These are phyloP conservation scores for Colletotrichum tamarilloi DNA, from an alignment of 2,329 filamentous ascomycete genomes.

Conservation along the genomic window DNA sequence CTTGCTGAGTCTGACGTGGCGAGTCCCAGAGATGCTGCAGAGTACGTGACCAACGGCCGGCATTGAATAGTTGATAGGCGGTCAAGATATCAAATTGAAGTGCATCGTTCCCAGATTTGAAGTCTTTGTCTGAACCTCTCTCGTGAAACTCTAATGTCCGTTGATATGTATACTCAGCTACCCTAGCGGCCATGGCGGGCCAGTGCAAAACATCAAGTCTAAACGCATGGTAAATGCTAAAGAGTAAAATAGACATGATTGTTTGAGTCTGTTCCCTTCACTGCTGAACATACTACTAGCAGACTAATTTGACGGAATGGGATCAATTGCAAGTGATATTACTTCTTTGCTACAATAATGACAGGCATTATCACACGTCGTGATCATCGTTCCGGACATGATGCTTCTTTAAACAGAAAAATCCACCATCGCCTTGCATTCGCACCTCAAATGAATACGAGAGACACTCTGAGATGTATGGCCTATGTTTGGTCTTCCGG, in stretches of 20 bases:
- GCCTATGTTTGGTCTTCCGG: conserved; percentile 45
- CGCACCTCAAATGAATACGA: neutral
- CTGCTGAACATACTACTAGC: too few species aligned
- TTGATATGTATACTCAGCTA: too few species aligned
- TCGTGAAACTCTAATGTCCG: too few species aligned
- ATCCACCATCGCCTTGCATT: neutral
- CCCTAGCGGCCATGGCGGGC: too few species aligned
- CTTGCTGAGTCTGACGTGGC: neutral
- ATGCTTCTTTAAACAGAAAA: neutral
- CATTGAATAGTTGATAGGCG: neutral
- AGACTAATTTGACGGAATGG: too few species aligned
- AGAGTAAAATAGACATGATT: too few species aligned
- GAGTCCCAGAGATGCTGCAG: neutral
- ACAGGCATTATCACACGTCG: neutral
- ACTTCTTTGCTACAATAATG: neutral
- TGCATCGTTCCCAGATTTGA: neutral
- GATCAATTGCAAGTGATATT: too few species aligned
- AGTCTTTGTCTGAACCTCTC: neutral
- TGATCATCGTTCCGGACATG: neutral
- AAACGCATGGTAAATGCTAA: too few species aligned
- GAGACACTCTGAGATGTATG: neutral
- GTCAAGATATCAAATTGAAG: neutral
- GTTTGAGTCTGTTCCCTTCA: too few species aligned
- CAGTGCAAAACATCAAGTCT: too few species aligned
- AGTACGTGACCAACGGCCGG: neutral